phyloP scores from a whole-genome alignment of 345 rosid genomes.

The Populus nigra region DNA sequence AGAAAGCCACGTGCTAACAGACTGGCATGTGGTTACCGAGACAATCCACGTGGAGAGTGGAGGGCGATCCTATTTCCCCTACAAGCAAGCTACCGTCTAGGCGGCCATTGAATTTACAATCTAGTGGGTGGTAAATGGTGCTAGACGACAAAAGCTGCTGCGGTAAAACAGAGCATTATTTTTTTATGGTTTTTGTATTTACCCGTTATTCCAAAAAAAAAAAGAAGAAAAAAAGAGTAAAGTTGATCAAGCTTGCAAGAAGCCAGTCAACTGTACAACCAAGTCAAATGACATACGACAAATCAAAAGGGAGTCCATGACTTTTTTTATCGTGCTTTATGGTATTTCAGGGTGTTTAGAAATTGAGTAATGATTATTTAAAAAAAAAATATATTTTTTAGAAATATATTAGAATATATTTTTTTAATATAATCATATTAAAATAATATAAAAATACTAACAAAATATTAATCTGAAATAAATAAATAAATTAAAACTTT shows the following conservation, averaged over 20 bases:
- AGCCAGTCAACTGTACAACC: neutral
- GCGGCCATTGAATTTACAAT: neutral
- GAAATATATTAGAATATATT: too few relatives aligned
- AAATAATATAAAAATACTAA: too few relatives aligned
- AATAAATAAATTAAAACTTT: too few relatives aligned
- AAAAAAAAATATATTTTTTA: too few relatives aligned
- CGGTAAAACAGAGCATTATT: neutral
- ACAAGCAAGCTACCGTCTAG: neutral
- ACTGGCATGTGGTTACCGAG: neutral
- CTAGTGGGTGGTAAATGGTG: neutral
- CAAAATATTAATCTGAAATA: too few relatives aligned
- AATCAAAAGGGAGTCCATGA: neutral
- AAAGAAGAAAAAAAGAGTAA: neutral
- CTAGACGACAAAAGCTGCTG: neutral
- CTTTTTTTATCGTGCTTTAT: neutral
- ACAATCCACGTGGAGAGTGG: constrained; percentile 15
- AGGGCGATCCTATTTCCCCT: neutral
- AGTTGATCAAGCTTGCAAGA: neutral
- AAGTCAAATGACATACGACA: neutral
- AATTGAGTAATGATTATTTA: too few relatives aligned
- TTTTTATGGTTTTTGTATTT: neutral
- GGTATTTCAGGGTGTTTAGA: neutral
- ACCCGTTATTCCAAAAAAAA: neutral
- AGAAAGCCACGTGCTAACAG: constrained; percentile 2
- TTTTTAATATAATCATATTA: too few relatives aligned